Evolutionary conservation across 176 grass and related monocot species (phyloP).

Genomic region (Triticum monococcum): DNA sequence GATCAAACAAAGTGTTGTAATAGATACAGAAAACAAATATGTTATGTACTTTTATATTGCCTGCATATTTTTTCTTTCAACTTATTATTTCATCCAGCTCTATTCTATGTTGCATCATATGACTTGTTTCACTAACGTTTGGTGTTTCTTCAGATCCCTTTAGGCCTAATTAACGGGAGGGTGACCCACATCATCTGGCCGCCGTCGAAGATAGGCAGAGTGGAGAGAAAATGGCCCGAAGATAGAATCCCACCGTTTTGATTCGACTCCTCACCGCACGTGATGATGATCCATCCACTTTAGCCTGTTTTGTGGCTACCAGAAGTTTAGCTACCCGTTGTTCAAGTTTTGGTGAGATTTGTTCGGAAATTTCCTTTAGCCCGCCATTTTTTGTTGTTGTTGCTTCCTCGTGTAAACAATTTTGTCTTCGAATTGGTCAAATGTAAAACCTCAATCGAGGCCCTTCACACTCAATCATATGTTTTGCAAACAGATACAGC

Average conservation of each 20-base stretch:
- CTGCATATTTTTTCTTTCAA: no score
- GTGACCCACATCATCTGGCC: conserved; percentile 87
- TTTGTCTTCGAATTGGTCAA: not conserved
- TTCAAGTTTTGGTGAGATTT: not conserved
- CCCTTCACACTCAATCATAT: not conserved
- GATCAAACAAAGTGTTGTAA: not conserved
- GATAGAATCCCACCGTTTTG: conserved; percentile 44
- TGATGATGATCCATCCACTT: conserved; percentile 27
- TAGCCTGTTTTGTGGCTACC: not conserved
- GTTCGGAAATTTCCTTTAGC: not conserved
- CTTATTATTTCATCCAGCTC: not conserved
- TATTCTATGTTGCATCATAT: not conserved
- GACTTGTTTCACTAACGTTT: not conserved
- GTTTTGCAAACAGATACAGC: not conserved
- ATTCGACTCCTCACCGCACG: not conserved
- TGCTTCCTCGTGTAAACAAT: not conserved
- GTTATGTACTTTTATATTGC: no score
- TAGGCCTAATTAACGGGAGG: conserved; percentile 68
- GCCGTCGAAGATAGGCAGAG: conserved; percentile 57
- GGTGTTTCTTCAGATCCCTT: conserved; percentile 66
- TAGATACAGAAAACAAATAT: not conserved
- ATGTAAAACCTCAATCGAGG: not conserved
- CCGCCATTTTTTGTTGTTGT: conserved; percentile 1
- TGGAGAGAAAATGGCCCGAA: conserved; percentile 58
- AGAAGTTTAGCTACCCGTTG: not conserved